Evolutionary conservation across 306 rosid species (phyloP).

Genomic region (Nissolia schottii): DNA sequence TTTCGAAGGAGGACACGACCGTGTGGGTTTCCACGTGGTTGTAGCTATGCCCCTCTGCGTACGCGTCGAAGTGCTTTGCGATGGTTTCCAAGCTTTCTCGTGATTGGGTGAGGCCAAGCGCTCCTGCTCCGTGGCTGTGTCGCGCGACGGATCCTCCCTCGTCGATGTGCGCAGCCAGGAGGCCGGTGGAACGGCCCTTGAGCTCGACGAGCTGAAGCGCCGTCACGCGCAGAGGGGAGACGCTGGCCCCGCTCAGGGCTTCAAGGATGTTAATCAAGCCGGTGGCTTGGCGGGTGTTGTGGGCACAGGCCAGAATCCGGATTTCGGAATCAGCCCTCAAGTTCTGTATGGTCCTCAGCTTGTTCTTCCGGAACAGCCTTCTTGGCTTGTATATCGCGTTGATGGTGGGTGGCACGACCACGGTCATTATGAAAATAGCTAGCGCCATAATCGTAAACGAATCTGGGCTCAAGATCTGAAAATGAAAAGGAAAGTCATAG

Average conservation of each 20-base stretch:
- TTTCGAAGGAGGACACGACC: slow-evolving; percentile 31
- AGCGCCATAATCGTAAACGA: slow-evolving; percentile 14
- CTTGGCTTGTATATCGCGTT: slow-evolving; percentile 38
- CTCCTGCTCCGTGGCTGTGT: no score
- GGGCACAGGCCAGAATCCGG: slow-evolving; percentile 29
- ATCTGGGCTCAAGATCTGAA: slow-evolving; percentile 31
- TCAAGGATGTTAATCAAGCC: slow-evolving; percentile 32
- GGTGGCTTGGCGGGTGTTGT: slow-evolving; percentile 26
- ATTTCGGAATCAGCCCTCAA: slow-evolving; percentile 21
- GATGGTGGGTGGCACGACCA: slow-evolving; percentile 10
- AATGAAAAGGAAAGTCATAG: background rate
- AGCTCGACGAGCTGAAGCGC: slow-evolving; percentile 40
- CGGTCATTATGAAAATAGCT: slow-evolving; percentile 24
- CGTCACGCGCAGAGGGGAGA: slow-evolving; percentile 18
- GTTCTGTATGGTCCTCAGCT: slow-evolving; percentile 31
- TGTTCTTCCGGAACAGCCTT: slow-evolving; percentile 9
- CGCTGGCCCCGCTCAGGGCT: background rate
- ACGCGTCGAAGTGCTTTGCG: background rate
- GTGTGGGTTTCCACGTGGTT: slow-evolving; percentile 11
- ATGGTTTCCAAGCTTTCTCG: slow-evolving; percentile 35
- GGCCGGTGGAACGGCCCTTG: slow-evolving; percentile 15
- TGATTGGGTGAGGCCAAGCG: no score
- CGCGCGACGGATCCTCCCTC: no score
- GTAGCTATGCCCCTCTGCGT: background rate
- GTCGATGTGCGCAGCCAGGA: slow-evolving; percentile 19